Base-by-base conservation (phyloP, 768 basidiomycete species). In the Amyloporia xantha region DNA sequence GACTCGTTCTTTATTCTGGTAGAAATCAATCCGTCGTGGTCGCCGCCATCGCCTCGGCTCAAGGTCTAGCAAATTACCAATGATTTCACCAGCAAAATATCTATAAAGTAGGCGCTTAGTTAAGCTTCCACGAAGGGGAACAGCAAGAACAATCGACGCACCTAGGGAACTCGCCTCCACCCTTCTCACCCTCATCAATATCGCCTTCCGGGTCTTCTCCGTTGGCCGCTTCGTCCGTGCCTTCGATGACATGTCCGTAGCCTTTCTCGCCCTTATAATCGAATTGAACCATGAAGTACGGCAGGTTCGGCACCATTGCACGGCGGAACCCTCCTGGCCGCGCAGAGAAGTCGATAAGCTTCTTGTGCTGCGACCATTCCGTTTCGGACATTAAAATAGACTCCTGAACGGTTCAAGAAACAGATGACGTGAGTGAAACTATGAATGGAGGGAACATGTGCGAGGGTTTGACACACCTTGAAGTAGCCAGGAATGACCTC, bases 261-360 rank as follows among this genome's bases (percentile, higher is more conserved):
- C 96, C 96, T 61, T 91, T 92, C 67, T 97, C 93, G 21, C 96
- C 93, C 60, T 94, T 97, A 67, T 98, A 76, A 67, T 99, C 96
- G 66, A 95, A 99, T 58, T 95, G 93, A 5, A 98, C 89, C 91
- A 94, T 95, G 60, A 99, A 99, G 67, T 99, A 99, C 1, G 96
- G 96, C 25, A 99, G 70, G 60, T 97, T 96, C 2, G 94, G 84
- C 10, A 99, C 95, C 86, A 99, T 89, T 21, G 90, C 83, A 0
- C 95, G 79, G 36, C 94, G 76, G 73, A 98, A 98, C 2, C 95
- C 95, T 15, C 95, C 94, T 1, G 91, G 89, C 3, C 91, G 75
- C 7, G 81, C 71, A 2, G 89, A 79, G 63, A 99, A 99, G 66
- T 95, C 91, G 56, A 99, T 97, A 44, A 97, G 70, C 62, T 97